Evolutionary conservation across 1,139 yeast genomes (phyloP).

Genomic region (Pichia inconspicua): DNA sequence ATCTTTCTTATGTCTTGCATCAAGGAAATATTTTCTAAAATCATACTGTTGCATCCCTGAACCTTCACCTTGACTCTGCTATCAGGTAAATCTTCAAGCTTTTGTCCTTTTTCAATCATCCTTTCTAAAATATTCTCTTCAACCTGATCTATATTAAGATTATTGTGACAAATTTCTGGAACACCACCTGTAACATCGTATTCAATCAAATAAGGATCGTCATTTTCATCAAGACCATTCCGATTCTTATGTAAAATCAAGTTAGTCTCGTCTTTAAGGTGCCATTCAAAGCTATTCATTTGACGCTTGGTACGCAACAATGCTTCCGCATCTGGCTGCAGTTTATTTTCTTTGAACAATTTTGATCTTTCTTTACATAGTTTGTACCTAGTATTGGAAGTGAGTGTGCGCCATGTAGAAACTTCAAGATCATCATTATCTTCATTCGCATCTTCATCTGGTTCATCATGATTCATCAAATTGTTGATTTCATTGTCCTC

Average conservation of each 20-base stretch:
- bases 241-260: constrained; percentile 29
- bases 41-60: constrained; percentile 53
- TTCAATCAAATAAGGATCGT: constrained; percentile 68
- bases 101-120: constrained; percentile 22
- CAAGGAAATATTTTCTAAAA: constrained; percentile 59
- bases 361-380: constrained; percentile 64
- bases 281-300: constrained; percentile 48
- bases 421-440: constrained; percentile 59
- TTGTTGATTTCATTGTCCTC: constrained; percentile 20
- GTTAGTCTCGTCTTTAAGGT: constrained; percentile 25
- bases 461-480: constrained; percentile 23
- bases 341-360: constrained; percentile 49
- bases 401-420: constrained; percentile 73
- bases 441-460: constrained; percentile 44
- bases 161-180: constrained; percentile 56
- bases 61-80: constrained; percentile 35
- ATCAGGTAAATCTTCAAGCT: constrained; percentile 31
- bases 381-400: constrained; percentile 73
- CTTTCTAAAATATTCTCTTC: constrained; percentile 40
- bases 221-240: constrained; percentile 45
- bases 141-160: constrained; percentile 41
- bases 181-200: constrained; percentile 78
- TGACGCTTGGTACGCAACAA: constrained; percentile 51
- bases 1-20: constrained; percentile 84
- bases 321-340: constrained; percentile 66